A percentile compares a stretch with the other conserved stretches of the same genome.
Conservation (phyloP, 805 yeast species). For the Peterozyma toletana region DNA sequence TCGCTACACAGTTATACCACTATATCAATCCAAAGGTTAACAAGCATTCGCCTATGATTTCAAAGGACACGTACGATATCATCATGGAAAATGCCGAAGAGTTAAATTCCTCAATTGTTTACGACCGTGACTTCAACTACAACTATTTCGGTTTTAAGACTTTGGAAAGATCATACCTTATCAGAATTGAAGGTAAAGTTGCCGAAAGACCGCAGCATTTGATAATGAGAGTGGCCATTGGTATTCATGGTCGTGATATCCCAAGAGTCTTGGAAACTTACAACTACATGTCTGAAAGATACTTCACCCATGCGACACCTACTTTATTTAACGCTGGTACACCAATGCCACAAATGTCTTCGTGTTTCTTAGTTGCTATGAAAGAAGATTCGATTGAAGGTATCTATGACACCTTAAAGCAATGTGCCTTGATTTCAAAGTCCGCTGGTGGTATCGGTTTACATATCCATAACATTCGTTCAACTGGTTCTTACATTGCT, state of each 20-base stretch:
- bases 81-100: constrained; percentile 53
- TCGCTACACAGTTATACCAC: constrained; percentile 53
- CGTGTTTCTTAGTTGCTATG: constrained; percentile 89
- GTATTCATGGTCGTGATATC: constrained; percentile 72
- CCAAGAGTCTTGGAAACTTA: constrained; percentile 73
- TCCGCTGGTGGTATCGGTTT: constrained; percentile 95
- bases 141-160: constrained; percentile 90
- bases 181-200: constrained; percentile 55
- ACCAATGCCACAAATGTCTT: constrained; percentile 75
- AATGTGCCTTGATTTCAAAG: constrained; percentile 85
- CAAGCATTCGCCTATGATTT: constrained; percentile 53
- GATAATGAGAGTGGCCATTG: constrained; percentile 86
- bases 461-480: constrained; percentile 80
- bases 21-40: constrained; percentile 70
- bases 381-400: constrained; percentile 95
- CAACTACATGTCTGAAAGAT: constrained; percentile 77
- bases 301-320: constrained; percentile 93
- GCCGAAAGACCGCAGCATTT: constrained; percentile 90
- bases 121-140: constrained; percentile 67
- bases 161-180: constrained; percentile 78
- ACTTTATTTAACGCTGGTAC: constrained; percentile 93
- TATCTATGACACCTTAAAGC: constrained; percentile 81
- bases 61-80: constrained; percentile 47
- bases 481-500: constrained; percentile 81
- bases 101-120: constrained; percentile 62